These are phyloP conservation scores for Scheffersomyces parashehatae DNA, from an alignment of 1,139 yeast species.

Conservation along the genomic window DNA sequence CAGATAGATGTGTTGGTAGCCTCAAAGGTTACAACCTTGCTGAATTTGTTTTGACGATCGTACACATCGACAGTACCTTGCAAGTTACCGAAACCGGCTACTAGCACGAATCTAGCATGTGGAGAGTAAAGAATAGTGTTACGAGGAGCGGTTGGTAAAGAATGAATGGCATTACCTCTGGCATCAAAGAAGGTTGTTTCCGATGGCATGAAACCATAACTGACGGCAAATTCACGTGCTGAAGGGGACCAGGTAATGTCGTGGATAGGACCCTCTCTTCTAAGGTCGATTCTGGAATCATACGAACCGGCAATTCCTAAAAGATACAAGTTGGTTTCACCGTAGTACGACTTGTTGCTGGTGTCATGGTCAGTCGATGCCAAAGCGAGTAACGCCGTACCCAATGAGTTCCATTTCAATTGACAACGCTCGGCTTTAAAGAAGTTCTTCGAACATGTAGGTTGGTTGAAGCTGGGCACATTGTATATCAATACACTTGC, in stretches of 20 bases:
- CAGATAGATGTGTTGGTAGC: slow-evolving; percentile 95
- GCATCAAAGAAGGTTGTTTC: slow-evolving; percentile 93
- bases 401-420: slow-evolving; percentile 90
- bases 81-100: slow-evolving; percentile 97
- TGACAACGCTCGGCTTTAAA: slow-evolving; percentile 95
- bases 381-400: slow-evolving; percentile 90
- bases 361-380: slow-evolving; percentile 97
- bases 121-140: slow-evolving; percentile 93
- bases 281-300: slow-evolving; percentile 84
- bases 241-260: slow-evolving; percentile 98
- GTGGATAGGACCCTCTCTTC: slow-evolving; percentile 94
- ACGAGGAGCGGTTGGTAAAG: slow-evolving; percentile 84
- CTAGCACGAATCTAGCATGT: slow-evolving; percentile 85
- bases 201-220: slow-evolving; percentile 97
- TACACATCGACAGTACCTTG: slow-evolving; percentile 96
- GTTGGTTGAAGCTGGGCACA: slow-evolving; percentile 71
- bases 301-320: slow-evolving; percentile 91
- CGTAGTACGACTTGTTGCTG: slow-evolving; percentile 92
- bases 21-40: slow-evolving; percentile 76
- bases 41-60: slow-evolving; percentile 87
- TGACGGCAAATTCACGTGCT: slow-evolving; percentile 95
- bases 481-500: slow-evolving; percentile 85
- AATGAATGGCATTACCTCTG: slow-evolving; percentile 83
- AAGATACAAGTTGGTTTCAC: slow-evolving; percentile 89
- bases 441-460: slow-evolving; percentile 83